Evolutionary conservation across 768 basidiomycete genomes (phyloP).

Genomic region (Tephrocybe sp.): DNA sequence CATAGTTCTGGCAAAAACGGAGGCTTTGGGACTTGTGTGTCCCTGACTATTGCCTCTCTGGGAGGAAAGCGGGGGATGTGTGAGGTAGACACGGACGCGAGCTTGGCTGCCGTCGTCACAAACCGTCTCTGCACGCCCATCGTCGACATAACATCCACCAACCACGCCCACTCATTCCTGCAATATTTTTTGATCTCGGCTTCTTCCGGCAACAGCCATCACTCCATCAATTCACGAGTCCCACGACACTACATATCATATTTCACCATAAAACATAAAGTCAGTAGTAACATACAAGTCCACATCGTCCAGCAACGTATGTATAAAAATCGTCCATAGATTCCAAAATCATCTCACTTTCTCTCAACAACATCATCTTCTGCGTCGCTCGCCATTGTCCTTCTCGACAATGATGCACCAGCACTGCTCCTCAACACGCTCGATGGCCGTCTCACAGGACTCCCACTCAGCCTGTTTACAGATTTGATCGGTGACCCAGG

Average conservation of each 20-base stretch:
- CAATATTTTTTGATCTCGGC: slow-evolving; percentile 31
- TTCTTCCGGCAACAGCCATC: slow-evolving; percentile 16
- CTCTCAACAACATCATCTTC: slow-evolving; percentile 65
- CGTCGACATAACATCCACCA: slow-evolving; percentile 7
- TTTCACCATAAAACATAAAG: too few relatives aligned
- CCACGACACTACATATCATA: background rate
- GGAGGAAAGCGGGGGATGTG: slow-evolving; percentile 61
- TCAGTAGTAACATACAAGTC: too few relatives aligned
- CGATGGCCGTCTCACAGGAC: slow-evolving; percentile 41
- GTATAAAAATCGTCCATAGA: slow-evolving; percentile 9
- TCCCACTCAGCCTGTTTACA: slow-evolving; percentile 47
- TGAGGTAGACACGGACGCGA: slow-evolving; percentile 53
- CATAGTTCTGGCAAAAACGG: slow-evolving; percentile 65
- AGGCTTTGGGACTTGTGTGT: slow-evolving; percentile 29
- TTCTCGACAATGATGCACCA: slow-evolving; percentile 50
- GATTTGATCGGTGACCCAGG: slow-evolving; percentile 26
- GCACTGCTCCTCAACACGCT: slow-evolving; percentile 49
- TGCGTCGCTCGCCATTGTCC: slow-evolving; percentile 82
- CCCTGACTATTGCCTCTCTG: slow-evolving; percentile 42
- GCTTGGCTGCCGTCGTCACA: slow-evolving; percentile 22
- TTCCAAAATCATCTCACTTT: slow-evolving; percentile 15
- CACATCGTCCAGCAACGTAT: background rate
- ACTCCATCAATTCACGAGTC: too few relatives aligned
- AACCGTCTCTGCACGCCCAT: slow-evolving; percentile 64
- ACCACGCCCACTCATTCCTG: background rate